phyloP scores from a whole-genome alignment of 1,284 basidiomycete genomes.

The Ustilago nuda region DNA sequence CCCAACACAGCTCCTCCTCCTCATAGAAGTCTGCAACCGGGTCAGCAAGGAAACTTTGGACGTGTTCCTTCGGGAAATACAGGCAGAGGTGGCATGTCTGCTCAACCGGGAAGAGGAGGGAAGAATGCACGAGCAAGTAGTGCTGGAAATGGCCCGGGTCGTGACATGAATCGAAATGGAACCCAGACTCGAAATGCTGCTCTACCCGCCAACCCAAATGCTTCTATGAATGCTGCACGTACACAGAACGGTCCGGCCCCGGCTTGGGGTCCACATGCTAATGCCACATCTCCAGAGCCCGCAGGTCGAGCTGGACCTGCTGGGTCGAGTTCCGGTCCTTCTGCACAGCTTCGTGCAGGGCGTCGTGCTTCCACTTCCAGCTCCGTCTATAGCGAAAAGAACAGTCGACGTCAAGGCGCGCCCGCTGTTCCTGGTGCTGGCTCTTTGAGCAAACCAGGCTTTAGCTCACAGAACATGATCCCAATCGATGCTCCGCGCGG shows the following conservation, averaged over 20 bases:
- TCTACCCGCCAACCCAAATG: slow-evolving; percentile 29
- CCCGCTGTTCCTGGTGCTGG: not conserved
- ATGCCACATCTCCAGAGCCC: not conserved
- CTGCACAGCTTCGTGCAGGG: slow-evolving; percentile 7
- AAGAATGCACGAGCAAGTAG: slow-evolving; percentile 12
- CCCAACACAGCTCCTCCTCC: slow-evolving; percentile 15
- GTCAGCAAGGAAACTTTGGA: slow-evolving; percentile 18
- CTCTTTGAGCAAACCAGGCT: slow-evolving; percentile 18
- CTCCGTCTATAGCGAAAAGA: slow-evolving; percentile 37
- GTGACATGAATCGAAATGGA: slow-evolving; percentile 22
- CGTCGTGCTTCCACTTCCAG: slow-evolving; percentile 30
- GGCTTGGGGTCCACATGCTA: slow-evolving; percentile 1
- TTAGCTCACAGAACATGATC: slow-evolving; percentile 42
- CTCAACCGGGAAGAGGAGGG: slow-evolving; percentile 6
- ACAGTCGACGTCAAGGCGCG: slow-evolving; percentile 6
- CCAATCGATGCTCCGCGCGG: slow-evolving; percentile 44
- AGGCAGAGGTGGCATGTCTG: slow-evolving; percentile 5
- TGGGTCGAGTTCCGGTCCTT: not conserved
- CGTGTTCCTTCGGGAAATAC: slow-evolving; percentile 15
- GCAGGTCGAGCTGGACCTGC: not conserved
- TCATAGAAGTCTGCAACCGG: slow-evolving; percentile 26
- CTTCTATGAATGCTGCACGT: slow-evolving; percentile 19
- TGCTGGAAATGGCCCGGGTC: slow-evolving; percentile 3
- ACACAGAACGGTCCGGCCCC: slow-evolving; percentile 17
- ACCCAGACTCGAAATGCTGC: slow-evolving; percentile 25